Conservation (phyloP, 805 yeast genomes). For the Yamadazyma endophytica region DNA sequence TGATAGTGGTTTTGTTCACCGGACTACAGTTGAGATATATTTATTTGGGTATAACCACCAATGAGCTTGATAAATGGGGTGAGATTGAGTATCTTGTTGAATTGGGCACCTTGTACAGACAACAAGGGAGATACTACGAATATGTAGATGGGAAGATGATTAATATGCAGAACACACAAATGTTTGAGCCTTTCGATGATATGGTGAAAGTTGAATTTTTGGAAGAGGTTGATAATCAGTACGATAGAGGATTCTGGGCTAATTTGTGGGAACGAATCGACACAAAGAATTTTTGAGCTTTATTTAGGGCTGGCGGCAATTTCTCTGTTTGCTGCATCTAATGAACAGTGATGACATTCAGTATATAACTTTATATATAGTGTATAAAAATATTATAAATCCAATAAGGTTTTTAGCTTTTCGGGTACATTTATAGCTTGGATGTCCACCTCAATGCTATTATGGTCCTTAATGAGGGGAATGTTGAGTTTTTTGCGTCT, state of each 20-base stretch:
- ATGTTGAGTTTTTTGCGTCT: too few species aligned
- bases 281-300: constrained; percentile 3
- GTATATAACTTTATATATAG: too few species aligned
- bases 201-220: constrained; percentile 4
- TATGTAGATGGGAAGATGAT: constrained; percentile 7
- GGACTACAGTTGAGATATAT: constrained; percentile 47
- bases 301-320: too few species aligned
- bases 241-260: constrained; percentile 45
- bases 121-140: constrained; percentile 20
- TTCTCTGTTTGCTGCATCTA: too few species aligned
- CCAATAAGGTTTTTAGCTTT: too few species aligned
- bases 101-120: constrained; percentile 22
- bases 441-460: too few species aligned
- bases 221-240: constrained; percentile 29
- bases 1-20: constrained; percentile 36
- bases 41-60: constrained; percentile 68
- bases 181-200: constrained; percentile 2
- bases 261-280: constrained; percentile 27
- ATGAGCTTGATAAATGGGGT: constrained; percentile 71
- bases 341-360: too few species aligned
- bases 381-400: too few species aligned
- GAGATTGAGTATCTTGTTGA: constrained; percentile 48
- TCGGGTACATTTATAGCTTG: too few species aligned
- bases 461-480: too few species aligned
- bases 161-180: constrained; percentile 8